Conservation (phyloP, 129 eudicot species). For the Centella asiatica region DNA sequence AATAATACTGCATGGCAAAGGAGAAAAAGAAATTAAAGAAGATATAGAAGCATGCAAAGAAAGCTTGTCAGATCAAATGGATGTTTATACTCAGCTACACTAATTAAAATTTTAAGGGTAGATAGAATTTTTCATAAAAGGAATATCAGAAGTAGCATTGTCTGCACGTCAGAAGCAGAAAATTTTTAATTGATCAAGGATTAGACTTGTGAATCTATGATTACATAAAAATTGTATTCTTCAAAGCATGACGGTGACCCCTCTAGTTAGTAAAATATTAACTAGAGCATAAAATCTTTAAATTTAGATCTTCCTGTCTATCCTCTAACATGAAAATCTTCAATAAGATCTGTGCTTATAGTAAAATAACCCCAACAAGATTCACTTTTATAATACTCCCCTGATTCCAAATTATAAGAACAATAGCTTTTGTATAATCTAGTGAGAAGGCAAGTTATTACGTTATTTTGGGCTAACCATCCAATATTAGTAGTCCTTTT, state of each 20-base stretch:
- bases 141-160: neutral
- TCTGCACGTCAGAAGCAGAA: neutral
- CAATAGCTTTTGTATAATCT: no score
- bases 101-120: neutral
- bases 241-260: no score
- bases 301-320: no score
- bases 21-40: neutral
- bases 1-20: slow-evolving; percentile 47
- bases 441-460: no score
- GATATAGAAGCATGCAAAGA: slow-evolving; percentile 6
- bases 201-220: no score
- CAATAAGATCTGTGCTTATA: no score
- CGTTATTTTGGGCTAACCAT: no score
- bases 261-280: neutral
- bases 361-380: neutral
- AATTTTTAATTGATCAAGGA: neutral
- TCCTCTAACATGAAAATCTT: no score
- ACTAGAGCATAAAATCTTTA: no score
- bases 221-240: no score
- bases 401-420: no score
- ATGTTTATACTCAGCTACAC: neutral
- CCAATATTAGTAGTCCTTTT: no score
- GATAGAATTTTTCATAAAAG: neutral
- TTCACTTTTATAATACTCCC: neutral
- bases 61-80: neutral